Evolutionary conservation across 2,329 filamentous ascomycete species (phyloP), one percentile per base, ranked within the genome.

Genomic region (Colletotrichum agaves): DNA sequence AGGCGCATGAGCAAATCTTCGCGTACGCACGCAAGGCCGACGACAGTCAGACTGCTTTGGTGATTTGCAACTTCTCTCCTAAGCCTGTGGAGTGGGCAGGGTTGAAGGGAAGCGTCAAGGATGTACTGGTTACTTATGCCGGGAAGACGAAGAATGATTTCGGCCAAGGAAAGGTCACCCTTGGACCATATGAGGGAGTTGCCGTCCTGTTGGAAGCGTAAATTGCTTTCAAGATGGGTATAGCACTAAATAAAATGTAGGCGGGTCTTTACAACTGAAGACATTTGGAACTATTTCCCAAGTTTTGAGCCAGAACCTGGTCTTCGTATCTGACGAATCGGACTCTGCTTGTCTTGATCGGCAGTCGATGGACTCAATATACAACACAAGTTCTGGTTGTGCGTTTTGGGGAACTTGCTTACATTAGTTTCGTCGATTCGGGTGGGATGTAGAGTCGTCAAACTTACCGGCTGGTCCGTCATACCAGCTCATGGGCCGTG

Each of bases 31-130:
- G 80, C n/a, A 74, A 64, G 55, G 76, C 77, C 3, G 63, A 71
- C 11, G 74, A 72, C 19, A 78, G 78, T 0, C 73, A 74, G 13
- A 70, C 71, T 7, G 80, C 78, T 6, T 72, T 82, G 17, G 67
- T 82, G 2, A 75, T 76, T 12, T 80, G 78, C 67, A 82, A 81
- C 73, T 82, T 82, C 60, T 75, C 77, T 1, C 70, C 67, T 4
- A 73, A 78, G 41, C 57, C 69, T 3, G 75, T 80, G 2, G 67
- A 64, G 5, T 80, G 80, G 80, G 63, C 66, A 33, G 69, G 66
- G 2, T 62, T 74, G 50, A 71, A 72, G 4, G 68, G 68, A 11
- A 71, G 71, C 64, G 75, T 75, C 19, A 70, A 72, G 43, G 77
- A 79, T 64, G 73, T 82, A 8, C 55, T 82, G 31, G 63, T 78